Evolutionary conservation across 176 grass and related monocot species (phyloP).

Genomic region (Eleusine coracana): DNA sequence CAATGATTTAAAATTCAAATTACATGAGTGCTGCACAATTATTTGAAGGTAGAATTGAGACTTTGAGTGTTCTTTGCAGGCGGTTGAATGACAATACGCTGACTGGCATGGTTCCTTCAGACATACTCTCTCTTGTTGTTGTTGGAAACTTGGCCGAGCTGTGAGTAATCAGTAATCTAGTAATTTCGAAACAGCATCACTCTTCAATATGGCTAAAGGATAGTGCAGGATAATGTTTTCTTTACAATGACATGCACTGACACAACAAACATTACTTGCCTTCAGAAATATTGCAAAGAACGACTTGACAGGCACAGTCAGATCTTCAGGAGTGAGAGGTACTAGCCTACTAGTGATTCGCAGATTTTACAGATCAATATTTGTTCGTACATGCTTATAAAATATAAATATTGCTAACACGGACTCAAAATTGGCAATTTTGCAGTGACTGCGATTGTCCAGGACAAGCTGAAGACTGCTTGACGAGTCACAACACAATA

Average conservation of each 20-base stretch:
- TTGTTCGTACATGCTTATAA: background rate
- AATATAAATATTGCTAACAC: background rate
- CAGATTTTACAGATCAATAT: background rate
- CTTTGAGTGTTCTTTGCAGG: slow-evolving; percentile 12
- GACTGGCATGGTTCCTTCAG: slow-evolving; percentile 20
- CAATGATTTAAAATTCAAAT: background rate
- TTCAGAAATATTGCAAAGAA: slow-evolving; percentile 50
- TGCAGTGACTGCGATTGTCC: slow-evolving; percentile 21
- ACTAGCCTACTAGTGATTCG: background rate
- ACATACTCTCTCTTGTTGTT: slow-evolving; percentile 39
- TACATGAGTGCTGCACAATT: background rate
- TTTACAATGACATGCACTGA: background rate
- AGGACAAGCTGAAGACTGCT: slow-evolving; percentile 26
- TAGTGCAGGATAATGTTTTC: background rate
- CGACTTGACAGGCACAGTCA: slow-evolving; percentile 25
- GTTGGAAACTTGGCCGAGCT: slow-evolving; percentile 36
- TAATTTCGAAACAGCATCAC: background rate
- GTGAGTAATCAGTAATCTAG: slow-evolving; percentile 24
- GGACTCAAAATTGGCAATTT: background rate
- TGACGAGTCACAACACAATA: background rate
- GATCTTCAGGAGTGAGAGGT: slow-evolving; percentile 43
- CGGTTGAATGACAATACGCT: slow-evolving; percentile 22
- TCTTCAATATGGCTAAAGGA: background rate
- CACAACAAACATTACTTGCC: background rate
- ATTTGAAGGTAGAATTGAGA: background rate